Percentiles rank a stretch among this genome's conserved stretches.
Evolutionary conservation across 805 yeast genomes (phyloP).

Genomic region (Diddensiella caesifluorescens): DNA sequence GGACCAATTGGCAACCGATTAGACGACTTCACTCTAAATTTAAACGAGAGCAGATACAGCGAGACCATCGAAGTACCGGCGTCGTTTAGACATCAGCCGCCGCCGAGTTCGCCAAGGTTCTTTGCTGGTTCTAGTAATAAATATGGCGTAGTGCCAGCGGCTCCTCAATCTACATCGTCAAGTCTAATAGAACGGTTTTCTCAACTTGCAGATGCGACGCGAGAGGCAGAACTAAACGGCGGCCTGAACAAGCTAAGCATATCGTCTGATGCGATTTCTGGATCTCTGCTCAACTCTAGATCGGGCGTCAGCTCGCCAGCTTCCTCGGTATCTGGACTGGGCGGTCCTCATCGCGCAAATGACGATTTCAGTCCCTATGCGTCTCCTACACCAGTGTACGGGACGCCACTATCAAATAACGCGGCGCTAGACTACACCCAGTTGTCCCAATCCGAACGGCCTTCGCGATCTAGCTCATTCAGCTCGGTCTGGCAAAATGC

Average conservation of each 20-base stretch:
- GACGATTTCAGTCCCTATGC: slow-evolving; percentile 10
- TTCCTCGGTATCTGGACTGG: slow-evolving; percentile 12
- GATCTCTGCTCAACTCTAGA: not conserved
- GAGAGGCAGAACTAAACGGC: slow-evolving; percentile 29
- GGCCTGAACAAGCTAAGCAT: slow-evolving; percentile 12
- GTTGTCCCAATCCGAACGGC: slow-evolving; percentile 5
- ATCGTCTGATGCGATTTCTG: not conserved
- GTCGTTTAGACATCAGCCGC: slow-evolving; percentile 2
- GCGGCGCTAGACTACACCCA: not conserved
- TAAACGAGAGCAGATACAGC: not conserved
- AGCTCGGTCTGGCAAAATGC: slow-evolving; percentile 18
- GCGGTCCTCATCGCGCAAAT: too few relatives aligned
- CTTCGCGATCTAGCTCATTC: slow-evolving; percentile 18
- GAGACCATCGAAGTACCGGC: not conserved
- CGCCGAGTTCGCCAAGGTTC: slow-evolving; percentile 2
- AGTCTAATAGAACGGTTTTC: slow-evolving; percentile 21
- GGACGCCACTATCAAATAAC: slow-evolving; percentile 7
- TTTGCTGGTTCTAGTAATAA: not conserved
- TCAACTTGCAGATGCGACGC: slow-evolving; percentile 29
- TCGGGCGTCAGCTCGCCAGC: slow-evolving; percentile 14
- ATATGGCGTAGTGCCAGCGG: slow-evolving; percentile 5
- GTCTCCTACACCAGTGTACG: slow-evolving; percentile 15
- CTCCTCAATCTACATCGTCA: slow-evolving; percentile 2
- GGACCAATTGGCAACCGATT: slow-evolving; percentile 2
- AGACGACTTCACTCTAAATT: slow-evolving; percentile 1